These are phyloP conservation scores for Prototheca wickerhamii DNA, from an alignment of 163 green algal species.

Conservation along the genomic window DNA sequence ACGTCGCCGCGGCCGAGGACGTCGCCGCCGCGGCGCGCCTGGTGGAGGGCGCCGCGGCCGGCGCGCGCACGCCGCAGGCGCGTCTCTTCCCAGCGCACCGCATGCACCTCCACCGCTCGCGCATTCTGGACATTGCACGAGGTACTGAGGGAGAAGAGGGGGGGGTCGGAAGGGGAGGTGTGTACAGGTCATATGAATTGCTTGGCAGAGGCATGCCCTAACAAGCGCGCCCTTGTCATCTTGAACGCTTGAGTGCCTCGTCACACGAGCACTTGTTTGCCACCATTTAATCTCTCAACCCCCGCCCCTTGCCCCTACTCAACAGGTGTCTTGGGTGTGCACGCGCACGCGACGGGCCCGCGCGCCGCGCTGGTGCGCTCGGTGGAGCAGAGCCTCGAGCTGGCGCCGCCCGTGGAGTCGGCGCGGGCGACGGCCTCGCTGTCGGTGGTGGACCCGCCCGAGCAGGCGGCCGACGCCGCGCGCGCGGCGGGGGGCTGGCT, in stretches of 20 bases:
- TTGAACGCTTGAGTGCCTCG: no score
- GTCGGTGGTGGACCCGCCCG: background rate
- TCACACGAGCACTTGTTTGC: no score
- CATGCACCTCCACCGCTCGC: conserved; percentile 5
- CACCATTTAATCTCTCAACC: no score
- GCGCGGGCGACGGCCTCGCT: background rate
- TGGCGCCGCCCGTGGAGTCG: background rate
- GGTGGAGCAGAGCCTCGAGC: background rate
- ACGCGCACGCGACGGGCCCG: no score
- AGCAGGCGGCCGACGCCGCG: background rate
- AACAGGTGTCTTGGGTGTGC: no score
- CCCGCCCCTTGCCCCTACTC: no score
- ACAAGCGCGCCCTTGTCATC: no score
- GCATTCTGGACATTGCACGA: conserved; percentile 1
- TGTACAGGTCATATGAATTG: no score
- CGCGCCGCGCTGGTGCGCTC: no score
- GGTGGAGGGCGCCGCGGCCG: conserved; percentile 7
- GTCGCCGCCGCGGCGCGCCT: conserved; percentile 8
- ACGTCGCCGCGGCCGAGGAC: conserved; percentile 5
- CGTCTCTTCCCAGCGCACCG: conserved; percentile 13
- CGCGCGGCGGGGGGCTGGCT: background rate
- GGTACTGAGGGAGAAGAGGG: background rate
- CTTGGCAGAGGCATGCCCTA: no score
- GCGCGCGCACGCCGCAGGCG: background rate
- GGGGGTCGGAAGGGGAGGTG: background rate